These are phyloP conservation scores for Blastomyces gilchristii DNA, from an alignment of 2,329 filamentous ascomycete genomes.

Conservation along the genomic window DNA sequence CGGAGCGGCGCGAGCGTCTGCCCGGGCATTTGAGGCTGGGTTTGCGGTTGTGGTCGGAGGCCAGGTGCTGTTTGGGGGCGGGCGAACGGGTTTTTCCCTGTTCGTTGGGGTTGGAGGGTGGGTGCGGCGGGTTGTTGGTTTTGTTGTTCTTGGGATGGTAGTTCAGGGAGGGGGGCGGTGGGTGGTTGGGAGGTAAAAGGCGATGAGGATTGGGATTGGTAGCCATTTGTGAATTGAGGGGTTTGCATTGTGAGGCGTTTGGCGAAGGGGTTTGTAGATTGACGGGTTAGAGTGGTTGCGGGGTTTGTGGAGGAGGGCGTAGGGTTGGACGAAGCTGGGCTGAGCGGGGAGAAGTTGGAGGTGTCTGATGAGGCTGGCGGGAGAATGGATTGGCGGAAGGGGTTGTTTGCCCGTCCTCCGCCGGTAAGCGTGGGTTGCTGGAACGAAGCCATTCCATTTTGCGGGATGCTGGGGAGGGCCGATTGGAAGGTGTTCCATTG, in stretches of 20 bases:
- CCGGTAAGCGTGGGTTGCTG: slow-evolving; percentile 29
- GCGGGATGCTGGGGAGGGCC: slow-evolving; percentile 38
- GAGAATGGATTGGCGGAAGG: slow-evolving; percentile 87
- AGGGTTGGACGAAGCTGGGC: slow-evolving; percentile 21
- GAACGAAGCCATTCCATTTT: slow-evolving; percentile 40
- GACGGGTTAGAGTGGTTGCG: slow-evolving; percentile 43
- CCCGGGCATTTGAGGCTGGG: background rate
- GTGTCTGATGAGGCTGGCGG: slow-evolving; percentile 39
- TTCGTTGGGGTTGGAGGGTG: slow-evolving; percentile 48
- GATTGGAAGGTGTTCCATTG: slow-evolving; percentile 41
- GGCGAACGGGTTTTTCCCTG: slow-evolving; percentile 63
- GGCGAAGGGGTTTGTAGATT: slow-evolving; percentile 81
- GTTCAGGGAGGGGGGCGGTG: slow-evolving; percentile 36
- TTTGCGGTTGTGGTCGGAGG: slow-evolving; percentile 27
- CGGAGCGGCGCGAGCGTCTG: slow-evolving; percentile 41
- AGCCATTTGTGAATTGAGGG: slow-evolving; percentile 22
- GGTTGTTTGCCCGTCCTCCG: slow-evolving; percentile 64
- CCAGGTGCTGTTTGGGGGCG: slow-evolving; percentile 38
- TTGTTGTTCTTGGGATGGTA: slow-evolving; percentile 35
- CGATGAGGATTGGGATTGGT: slow-evolving; percentile 12
- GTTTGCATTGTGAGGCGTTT: slow-evolving; percentile 40
- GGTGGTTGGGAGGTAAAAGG: slow-evolving; percentile 24
- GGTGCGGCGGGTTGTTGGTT: slow-evolving; percentile 23
- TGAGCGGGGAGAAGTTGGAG: slow-evolving; percentile 14
- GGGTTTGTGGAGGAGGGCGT: slow-evolving; percentile 26